Conservation (phyloP, 2,329 filamentous ascomycete genomes). For the Reticulascus tulasneorum region DNA sequence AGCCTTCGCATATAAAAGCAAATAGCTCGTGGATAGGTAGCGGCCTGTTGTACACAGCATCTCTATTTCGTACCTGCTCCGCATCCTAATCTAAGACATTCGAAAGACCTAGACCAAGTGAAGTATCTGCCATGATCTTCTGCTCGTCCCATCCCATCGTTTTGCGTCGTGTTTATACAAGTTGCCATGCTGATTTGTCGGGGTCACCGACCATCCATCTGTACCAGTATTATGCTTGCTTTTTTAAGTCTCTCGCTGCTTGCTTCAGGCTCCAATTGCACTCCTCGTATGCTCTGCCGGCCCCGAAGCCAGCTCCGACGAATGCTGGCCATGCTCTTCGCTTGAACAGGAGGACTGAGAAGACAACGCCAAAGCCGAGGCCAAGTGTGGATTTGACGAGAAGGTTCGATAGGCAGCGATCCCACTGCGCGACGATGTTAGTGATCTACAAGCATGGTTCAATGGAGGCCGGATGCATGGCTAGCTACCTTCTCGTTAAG, state of each 20-base stretch:
- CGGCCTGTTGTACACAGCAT: constrained; percentile 12
- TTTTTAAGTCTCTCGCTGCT: constrained; percentile 55
- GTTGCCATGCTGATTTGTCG: constrained; percentile 26
- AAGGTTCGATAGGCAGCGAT: constrained; percentile 95
- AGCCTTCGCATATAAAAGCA: background rate
- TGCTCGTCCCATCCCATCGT: no score
- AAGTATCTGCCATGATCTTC: no score
- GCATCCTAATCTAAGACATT: no score
- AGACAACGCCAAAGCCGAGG: constrained; percentile 95
- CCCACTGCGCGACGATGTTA: constrained; percentile 65
- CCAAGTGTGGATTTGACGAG: constrained; percentile 95
- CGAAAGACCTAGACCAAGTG: no score
- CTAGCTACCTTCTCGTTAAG: constrained; percentile 89
- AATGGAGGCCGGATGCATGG: constrained; percentile 2
- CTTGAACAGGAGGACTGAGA: constrained; percentile 97
- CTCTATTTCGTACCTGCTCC: constrained; percentile 16
- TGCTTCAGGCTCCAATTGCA: constrained; percentile 78
- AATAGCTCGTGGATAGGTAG: background rate
- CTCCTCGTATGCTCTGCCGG: constrained; percentile 95
- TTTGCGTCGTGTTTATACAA: constrained; percentile 31
- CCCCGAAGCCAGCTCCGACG: constrained; percentile 89
- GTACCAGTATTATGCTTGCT: constrained; percentile 36
- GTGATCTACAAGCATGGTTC: background rate
- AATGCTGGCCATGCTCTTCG: constrained; percentile 97
- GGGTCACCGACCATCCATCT: constrained; percentile 17